Evolutionary conservation across 768 basidiomycete genomes (phyloP), one percentile per base, ranked within the genome.

Genomic region (Ramaria sp.): DNA sequence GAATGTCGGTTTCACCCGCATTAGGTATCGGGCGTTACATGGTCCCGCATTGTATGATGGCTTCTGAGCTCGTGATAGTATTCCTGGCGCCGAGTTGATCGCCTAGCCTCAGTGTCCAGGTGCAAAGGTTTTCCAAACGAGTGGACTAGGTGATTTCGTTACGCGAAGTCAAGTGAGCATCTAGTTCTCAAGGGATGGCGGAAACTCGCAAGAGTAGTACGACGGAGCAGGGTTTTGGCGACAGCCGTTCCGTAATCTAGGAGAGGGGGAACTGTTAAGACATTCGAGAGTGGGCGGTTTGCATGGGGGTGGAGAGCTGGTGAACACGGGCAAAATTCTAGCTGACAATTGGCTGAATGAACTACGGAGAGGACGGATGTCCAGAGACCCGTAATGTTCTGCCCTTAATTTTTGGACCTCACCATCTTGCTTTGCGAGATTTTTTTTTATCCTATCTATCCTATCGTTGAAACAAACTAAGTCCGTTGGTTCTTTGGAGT

Each of bases 171-270:
- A 30, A 12, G 54, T 33, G 27, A 47, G 31, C 33, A 47, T 31
- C 22, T 34, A 27, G 37, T 54, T 3, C 13, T 43, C 33, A 9
- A 15, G 34, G 48, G 55, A 49, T 24, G 55, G 55, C 55, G 55
- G 55, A 57, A 57, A 17, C 47, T 57, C 55, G 27, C 30, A 5
- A 39, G 55, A 57, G 55, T 57, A 57, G 55, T 57, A 57, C 47
- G 55, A 27, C 20, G 55, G 55, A 57, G 55, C 55, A 57, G 37
- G 45, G 37, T 57, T 49, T 47, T 19, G 34, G 46, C 33, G 55
- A 48, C 15, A 47, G 22, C 9, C 6, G 5, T 33, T 27, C 27
- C n/a, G 22, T 50, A 24, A 57, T 41, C n/a, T 48, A 27, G 34
- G 31, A 41, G 55, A 31, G 55, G 48, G 47, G 42, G 30, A 57